A percentile compares a stretch with the other conserved stretches of the same genome.
Conservation (phyloP, 306 rosid species). For the Arachis hypogaea region DNA sequence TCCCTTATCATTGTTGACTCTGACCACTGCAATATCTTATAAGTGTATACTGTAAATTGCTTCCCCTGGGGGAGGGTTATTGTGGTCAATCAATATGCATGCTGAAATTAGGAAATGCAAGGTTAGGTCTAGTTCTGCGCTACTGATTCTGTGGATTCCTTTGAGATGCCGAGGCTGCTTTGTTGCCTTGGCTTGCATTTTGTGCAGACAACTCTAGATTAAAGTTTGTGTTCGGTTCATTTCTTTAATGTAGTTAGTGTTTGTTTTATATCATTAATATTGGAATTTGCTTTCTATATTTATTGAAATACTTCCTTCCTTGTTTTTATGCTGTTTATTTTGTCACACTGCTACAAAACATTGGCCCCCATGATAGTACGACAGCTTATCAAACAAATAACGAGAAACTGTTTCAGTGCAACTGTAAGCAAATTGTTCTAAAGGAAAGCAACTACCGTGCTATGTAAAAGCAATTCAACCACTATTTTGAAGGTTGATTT, state of each 20-base stretch:
- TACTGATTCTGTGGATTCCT: conserved; percentile 20
- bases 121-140: conserved; percentile 9
- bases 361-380: neutral
- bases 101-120: conserved; percentile 29
- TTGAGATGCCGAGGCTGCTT: conserved; percentile 23
- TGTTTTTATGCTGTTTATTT: neutral
- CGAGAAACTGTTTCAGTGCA: conserved; percentile 13
- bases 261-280: neutral
- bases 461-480: conserved; percentile 31
- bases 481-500: conserved; percentile 24
- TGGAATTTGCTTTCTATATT: neutral
- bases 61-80: conserved; percentile 14
- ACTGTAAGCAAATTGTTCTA: neutral
- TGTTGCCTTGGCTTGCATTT: conserved; percentile 34
- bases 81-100: conserved; percentile 3
- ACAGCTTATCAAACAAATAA: neutral
- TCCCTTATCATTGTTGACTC: neutral
- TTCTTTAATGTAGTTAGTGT: conserved; percentile 16
- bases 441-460: conserved; percentile 28
- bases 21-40: neutral
- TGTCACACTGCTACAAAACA: neutral
- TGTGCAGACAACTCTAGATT: neutral
- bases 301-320: neutral
- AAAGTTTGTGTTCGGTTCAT: conserved; percentile 11
- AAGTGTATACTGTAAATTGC: conserved; percentile 14